Evolutionary conservation across 2,329 filamentous ascomycete genomes (phyloP).

Genomic region (Paecilomyces sp.): DNA sequence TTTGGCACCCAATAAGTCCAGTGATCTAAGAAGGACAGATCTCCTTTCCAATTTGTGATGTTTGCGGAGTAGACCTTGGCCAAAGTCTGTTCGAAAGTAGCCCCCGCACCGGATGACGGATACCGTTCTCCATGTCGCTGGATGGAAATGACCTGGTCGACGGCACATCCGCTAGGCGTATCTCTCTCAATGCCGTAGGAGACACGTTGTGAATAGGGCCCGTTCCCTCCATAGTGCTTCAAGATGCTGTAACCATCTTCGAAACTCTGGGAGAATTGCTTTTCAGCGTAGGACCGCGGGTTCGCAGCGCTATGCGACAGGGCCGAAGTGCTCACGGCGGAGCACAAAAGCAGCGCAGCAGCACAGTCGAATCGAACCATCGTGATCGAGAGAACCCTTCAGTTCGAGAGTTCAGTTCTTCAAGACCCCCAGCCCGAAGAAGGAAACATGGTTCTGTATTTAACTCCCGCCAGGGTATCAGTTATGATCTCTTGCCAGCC

Average conservation of each 20-base stretch:
- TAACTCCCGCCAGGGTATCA: background rate
- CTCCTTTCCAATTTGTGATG: slow-evolving; percentile 7
- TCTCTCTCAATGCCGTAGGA: slow-evolving; percentile 13
- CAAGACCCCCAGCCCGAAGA: background rate
- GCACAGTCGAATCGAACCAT: background rate
- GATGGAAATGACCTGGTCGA: slow-evolving; percentile 17
- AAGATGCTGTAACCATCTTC: slow-evolving; percentile 12
- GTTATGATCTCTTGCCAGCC: background rate
- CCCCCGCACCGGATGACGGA: slow-evolving; percentile 5
- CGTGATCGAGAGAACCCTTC: background rate
- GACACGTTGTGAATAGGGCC: slow-evolving; percentile 11
- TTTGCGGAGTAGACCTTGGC: slow-evolving; percentile 9
- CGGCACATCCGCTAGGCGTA: slow-evolving; percentile 11
- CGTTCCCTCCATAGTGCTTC: slow-evolving; percentile 13
- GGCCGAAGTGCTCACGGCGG: background rate
- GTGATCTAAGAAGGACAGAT: slow-evolving; percentile 12
- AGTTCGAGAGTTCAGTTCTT: background rate
- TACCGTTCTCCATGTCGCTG: slow-evolving; percentile 18
- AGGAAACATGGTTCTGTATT: background rate
- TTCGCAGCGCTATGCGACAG: background rate
- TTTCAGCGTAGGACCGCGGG: background rate
- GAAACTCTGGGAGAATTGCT: slow-evolving; percentile 6
- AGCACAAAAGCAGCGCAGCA: background rate
- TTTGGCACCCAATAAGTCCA: slow-evolving; percentile 15
- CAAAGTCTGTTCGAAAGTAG: slow-evolving; percentile 7